A percentile compares a stretch with the other conserved stretches of the same genome.
Evolutionary conservation across 768 basidiomycete genomes (phyloP).

Genomic region (Russula brevipes): DNA sequence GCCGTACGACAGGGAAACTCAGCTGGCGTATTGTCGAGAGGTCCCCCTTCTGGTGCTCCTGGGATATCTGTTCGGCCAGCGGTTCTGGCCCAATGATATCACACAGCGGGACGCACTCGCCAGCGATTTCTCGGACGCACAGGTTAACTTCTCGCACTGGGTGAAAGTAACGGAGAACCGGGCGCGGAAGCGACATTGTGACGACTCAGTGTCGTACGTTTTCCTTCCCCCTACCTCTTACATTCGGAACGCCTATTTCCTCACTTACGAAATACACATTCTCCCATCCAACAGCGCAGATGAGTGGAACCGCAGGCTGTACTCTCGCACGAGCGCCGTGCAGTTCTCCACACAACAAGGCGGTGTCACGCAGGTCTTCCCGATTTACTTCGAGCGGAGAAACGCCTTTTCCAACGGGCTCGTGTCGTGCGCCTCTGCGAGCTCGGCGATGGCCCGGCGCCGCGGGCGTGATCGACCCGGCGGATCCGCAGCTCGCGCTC

Average conservation of each 20-base stretch:
- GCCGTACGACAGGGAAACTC: not conserved
- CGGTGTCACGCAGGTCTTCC: not conserved
- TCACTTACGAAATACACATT: not conserved
- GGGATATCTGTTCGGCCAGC: not conserved
- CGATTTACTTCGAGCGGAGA: not conserved
- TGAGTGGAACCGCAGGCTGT: not conserved
- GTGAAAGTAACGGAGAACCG: not conserved
- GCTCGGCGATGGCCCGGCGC: not conserved
- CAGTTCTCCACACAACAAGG: not conserved
- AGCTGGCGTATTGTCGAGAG: conserved; percentile 1
- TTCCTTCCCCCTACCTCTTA: not conserved
- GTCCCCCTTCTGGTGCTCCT: not conserved
- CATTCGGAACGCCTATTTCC: not conserved
- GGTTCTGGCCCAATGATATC: not conserved
- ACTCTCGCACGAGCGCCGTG: not conserved
- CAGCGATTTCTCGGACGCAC: not conserved
- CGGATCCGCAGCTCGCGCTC: not conserved
- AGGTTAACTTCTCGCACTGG: conserved; percentile 1
- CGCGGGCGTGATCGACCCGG: not conserved
- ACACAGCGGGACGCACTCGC: not conserved
- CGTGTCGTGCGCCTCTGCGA: not conserved
- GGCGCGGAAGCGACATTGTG: not conserved
- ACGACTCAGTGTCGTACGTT: not conserved
- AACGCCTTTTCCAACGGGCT: not conserved
- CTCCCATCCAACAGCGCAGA: not conserved